Conservation (phyloP, 352 stramenopile genomes). For the Pythium vanterpoolii region DNA sequence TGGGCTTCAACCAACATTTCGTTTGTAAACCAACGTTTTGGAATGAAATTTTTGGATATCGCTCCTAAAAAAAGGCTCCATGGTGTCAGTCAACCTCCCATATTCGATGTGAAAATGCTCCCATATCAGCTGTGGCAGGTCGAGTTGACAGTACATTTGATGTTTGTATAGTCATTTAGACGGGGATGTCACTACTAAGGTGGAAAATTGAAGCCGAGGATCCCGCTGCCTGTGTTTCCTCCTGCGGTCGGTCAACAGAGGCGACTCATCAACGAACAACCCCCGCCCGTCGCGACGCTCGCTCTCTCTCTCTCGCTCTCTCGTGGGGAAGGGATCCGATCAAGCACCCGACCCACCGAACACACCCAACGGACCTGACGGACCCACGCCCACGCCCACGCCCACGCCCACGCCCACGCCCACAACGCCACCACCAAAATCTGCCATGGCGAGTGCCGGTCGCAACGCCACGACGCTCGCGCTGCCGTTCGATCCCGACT, state of each 20-base stretch:
- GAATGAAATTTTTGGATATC: not conserved
- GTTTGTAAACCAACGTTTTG: not conserved
- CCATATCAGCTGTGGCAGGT: conserved; percentile 1
- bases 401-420: too few relatives aligned
- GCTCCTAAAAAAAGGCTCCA: not conserved
- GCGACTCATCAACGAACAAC: too few relatives aligned
- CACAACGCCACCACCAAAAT: too few relatives aligned
- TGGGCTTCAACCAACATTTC: not conserved
- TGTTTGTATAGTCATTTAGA: conserved; percentile 10
- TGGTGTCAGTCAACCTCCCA: not conserved
- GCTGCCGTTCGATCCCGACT: conserved; percentile 21
- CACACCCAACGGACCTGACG: too few relatives aligned
- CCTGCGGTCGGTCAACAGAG: too few relatives aligned
- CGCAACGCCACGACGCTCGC: conserved; percentile 16
- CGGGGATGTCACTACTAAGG: conserved; percentile 11
- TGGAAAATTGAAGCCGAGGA: conserved; percentile 21
- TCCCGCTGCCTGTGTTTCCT: conserved; percentile 7
- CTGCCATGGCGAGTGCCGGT: conserved; percentile 6
- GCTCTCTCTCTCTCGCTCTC: too few relatives aligned
- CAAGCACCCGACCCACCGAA: too few relatives aligned
- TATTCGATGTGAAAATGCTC: conserved; percentile 9
- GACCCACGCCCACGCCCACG: too few relatives aligned
- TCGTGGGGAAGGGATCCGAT: too few relatives aligned
- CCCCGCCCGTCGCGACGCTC: too few relatives aligned
- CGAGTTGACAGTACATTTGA: not conserved